A percentile compares a stretch with the other conserved stretches of the same genome.
Evolutionary conservation across 306 rosid genomes (phyloP).

Genomic region (Castanea sativa): DNA sequence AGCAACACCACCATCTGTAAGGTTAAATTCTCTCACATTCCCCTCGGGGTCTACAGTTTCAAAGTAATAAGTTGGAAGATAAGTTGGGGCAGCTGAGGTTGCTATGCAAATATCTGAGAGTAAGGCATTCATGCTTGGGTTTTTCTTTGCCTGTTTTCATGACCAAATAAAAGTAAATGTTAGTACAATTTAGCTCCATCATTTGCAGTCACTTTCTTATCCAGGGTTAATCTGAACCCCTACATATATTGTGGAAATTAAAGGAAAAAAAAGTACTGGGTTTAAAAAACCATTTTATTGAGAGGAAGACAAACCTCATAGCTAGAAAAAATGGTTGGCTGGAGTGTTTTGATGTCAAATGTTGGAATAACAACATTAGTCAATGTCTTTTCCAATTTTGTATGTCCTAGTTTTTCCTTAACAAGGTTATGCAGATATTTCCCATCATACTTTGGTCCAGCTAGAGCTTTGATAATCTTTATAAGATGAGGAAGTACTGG

Average conservation of each 20-base stretch:
- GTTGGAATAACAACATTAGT: constrained; percentile 69
- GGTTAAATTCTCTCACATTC: constrained; percentile 39
- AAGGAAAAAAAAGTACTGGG: not conserved
- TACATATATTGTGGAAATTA: not conserved
- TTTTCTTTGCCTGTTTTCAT: constrained; percentile 27
- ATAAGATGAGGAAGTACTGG: not conserved
- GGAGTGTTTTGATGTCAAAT: constrained; percentile 51
- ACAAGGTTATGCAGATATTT: constrained; percentile 54
- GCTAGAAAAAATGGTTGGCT: constrained; percentile 60
- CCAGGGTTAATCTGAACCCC: not conserved
- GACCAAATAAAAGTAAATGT: not conserved
- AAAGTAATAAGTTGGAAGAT: constrained; percentile 64
- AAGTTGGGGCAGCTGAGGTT: constrained; percentile 85
- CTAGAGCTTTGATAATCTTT: constrained; percentile 26
- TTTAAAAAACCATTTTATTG: not conserved
- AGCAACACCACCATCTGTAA: constrained; percentile 65
- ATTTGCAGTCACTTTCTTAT: not conserved
- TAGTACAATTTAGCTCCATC: not conserved
- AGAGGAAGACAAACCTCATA: constrained; percentile 38
- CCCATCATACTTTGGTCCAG: constrained; percentile 78
- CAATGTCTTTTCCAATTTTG: constrained; percentile 49
- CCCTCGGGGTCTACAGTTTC: constrained; percentile 28
- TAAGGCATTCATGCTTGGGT: constrained; percentile 27
- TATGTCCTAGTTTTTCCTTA: constrained; percentile 52
- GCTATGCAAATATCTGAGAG: constrained; percentile 59